Conservation (phyloP, 352 stramenopile genomes). For the Phytophthora citricola region DNA sequence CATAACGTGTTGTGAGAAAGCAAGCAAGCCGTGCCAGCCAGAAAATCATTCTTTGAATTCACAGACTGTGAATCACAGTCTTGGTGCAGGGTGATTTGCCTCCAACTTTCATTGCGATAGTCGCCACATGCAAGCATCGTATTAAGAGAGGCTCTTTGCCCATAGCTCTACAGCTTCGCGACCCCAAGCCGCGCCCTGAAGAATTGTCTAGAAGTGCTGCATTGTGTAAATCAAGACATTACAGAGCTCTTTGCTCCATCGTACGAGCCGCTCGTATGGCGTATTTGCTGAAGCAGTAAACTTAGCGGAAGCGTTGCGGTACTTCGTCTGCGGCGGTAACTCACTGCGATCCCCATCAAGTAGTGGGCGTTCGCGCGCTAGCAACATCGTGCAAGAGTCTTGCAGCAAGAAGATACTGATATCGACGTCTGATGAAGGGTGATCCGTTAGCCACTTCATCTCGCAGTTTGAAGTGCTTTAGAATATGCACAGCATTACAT, state of each 20-base stretch:
- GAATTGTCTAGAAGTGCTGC: slow-evolving; percentile 34
- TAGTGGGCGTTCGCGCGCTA: slow-evolving; percentile 37
- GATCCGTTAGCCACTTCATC: too few relatives aligned
- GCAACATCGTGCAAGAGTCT: slow-evolving; percentile 13
- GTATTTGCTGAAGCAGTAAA: slow-evolving; percentile 25
- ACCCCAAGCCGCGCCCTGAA: slow-evolving; percentile 29
- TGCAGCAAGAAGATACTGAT: too few relatives aligned
- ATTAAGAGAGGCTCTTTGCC: slow-evolving; percentile 26
- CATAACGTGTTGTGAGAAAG: too few relatives aligned
- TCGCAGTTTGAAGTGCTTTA: background rate
- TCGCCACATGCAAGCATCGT: too few relatives aligned
- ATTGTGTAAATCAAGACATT: slow-evolving; percentile 41
- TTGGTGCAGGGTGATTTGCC: too few relatives aligned
- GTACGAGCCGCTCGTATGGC: slow-evolving; percentile 34
- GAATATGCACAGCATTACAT: background rate
- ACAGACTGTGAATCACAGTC: too few relatives aligned
- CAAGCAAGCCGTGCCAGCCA: too few relatives aligned
- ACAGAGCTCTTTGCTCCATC: slow-evolving; percentile 18
- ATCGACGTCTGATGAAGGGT: too few relatives aligned
- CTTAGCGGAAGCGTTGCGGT: slow-evolving; percentile 24
- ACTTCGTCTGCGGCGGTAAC: slow-evolving; percentile 28
- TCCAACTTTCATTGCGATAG: too few relatives aligned
- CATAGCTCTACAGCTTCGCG: slow-evolving; percentile 43
- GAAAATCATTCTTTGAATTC: too few relatives aligned
- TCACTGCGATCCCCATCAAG: slow-evolving; percentile 22